Conservation (phyloP, 2,329 filamentous ascomycete species). For the Monosporascus sp. region DNA sequence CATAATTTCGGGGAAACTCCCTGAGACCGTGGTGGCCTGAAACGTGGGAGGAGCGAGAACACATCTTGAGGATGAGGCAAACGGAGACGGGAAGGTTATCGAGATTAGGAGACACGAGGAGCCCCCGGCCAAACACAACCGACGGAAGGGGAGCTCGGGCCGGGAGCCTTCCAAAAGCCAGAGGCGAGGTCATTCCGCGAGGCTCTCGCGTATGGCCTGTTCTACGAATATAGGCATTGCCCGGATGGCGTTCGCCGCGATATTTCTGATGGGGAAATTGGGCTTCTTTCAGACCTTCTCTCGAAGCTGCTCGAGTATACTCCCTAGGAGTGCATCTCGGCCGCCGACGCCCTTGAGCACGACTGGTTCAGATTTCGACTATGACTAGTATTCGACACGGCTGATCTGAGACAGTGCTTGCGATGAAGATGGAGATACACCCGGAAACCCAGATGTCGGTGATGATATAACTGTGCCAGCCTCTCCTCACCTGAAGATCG, state of each 20-base stretch:
- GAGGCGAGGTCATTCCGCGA: constrained; percentile 10
- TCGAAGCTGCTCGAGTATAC: constrained; percentile 15
- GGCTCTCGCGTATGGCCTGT: constrained; percentile 4
- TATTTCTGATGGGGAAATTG: constrained; percentile 16
- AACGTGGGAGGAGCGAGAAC: constrained; percentile 19
- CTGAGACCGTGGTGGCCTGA: constrained; percentile 25
- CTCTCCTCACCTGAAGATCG: too few relatives aligned
- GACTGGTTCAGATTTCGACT: constrained; percentile 17
- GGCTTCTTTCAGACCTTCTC: constrained; percentile 20
- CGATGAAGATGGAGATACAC: too few relatives aligned
- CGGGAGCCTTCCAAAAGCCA: not conserved
- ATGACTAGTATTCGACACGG: too few relatives aligned
- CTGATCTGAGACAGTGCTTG: too few relatives aligned
- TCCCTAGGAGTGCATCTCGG: constrained; percentile 10
- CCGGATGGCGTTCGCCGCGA: constrained; percentile 2
- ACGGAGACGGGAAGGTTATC: constrained; percentile 8
- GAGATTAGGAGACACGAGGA: not conserved
- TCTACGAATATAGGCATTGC: constrained; percentile 1
- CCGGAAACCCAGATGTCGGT: too few relatives aligned
- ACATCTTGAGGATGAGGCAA: constrained; percentile 16
- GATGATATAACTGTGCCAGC: too few relatives aligned
- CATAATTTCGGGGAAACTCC: constrained; percentile 25
- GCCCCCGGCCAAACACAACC: not conserved
- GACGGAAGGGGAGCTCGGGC: too few relatives aligned
- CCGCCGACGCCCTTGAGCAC: constrained; percentile 14